Conservation (phyloP, 2,329 filamentous ascomycete genomes). For the Remersonia thermophila region DNA sequence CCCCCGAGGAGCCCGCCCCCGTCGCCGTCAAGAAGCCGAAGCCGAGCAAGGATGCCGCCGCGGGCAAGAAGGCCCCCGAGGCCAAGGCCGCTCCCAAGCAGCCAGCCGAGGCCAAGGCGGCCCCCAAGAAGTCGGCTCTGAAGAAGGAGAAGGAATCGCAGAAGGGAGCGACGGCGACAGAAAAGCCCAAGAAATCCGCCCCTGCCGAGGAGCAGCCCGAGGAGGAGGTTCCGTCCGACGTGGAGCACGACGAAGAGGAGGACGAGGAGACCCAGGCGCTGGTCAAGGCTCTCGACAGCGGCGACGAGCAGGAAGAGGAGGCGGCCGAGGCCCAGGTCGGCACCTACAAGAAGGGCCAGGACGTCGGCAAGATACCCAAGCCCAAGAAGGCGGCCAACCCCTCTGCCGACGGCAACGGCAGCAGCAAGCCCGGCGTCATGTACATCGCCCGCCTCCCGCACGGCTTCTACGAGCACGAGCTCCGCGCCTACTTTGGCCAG, state of each 20-base stretch:
- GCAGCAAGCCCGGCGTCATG: slow-evolving; percentile 57
- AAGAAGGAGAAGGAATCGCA: slow-evolving; percentile 15
- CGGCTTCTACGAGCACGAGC: slow-evolving; percentile 94
- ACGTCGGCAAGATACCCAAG: slow-evolving; percentile 33
- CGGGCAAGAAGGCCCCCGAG: slow-evolving; percentile 9
- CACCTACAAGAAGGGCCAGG: slow-evolving; percentile 20
- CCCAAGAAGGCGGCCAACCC: slow-evolving; percentile 31
- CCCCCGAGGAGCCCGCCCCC: slow-evolving; percentile 19
- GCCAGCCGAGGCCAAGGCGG: slow-evolving; percentile 11
- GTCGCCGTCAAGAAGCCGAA: slow-evolving; percentile 20
- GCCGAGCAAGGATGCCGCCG: slow-evolving; percentile 13
- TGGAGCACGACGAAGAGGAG: slow-evolving; percentile 15
- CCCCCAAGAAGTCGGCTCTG: slow-evolving; percentile 10
- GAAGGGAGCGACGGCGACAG: slow-evolving; percentile 10
- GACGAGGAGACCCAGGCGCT: slow-evolving; percentile 19
- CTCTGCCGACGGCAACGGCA: slow-evolving; percentile 29
- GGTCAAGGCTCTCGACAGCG: slow-evolving; percentile 17
- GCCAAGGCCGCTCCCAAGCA: slow-evolving; percentile 9
- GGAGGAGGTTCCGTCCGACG: slow-evolving; percentile 9
- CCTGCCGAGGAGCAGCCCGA: slow-evolving; percentile 12
- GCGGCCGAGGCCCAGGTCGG: slow-evolving; percentile 7
- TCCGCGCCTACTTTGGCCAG: slow-evolving; percentile 86
- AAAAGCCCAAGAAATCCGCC: slow-evolving; percentile 8
- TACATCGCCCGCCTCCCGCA: slow-evolving; percentile 62
- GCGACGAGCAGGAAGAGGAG: slow-evolving; percentile 15